Evolutionary conservation across 176 grass and related monocot species (phyloP), one percentile per base, ranked within the genome.

Genomic region (Cenchrus purpureus): DNA sequence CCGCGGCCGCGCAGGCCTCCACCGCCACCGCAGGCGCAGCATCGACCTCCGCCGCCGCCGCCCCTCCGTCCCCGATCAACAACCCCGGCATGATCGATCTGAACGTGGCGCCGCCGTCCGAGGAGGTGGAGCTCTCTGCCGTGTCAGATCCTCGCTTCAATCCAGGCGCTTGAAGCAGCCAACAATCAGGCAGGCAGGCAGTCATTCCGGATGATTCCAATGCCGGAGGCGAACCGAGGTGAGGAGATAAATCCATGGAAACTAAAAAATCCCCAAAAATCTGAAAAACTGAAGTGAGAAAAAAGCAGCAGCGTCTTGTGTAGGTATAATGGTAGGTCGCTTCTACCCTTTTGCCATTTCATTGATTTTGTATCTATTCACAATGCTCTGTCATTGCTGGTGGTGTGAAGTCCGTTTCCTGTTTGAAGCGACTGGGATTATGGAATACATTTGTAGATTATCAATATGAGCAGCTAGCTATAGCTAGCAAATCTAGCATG

Each of bases 1-100:
- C 79, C 43, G 76, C 83, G 17, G 49, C 85, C 10, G 84, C 75
- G 37, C 68, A 83, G 53, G 60, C 53, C 1, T 12, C 50, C 48
- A n/a, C 25, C 73, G 15, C 45, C 9, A 53, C 80, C 53, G 20
- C 20, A 37, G 37, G 34, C 34, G 34, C 68, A 8, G 37, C 37
- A 37, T 37, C 37, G 37, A 37, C n/a, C 3, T 5, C 25, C 17
- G 42, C 11, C 31, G 62, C 84, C 70, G 12, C 60, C 42, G n/a
- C 61, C 7, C 48, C 84, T 7, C n/a, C 74, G 15, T 22, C 42
- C 61, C 17, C 79, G 69, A 71, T 53, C 71, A 88, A 80, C 31
- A 84, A 48, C 67, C 10, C 69, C 55, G 43, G 85, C 84, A 85
- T 83, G 68, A 88, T 91, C 91, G 92, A 94, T 91, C 89, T 94